Conservation (phyloP, 202 grass and related monocot species). For the Digitaria exilis region DNA sequence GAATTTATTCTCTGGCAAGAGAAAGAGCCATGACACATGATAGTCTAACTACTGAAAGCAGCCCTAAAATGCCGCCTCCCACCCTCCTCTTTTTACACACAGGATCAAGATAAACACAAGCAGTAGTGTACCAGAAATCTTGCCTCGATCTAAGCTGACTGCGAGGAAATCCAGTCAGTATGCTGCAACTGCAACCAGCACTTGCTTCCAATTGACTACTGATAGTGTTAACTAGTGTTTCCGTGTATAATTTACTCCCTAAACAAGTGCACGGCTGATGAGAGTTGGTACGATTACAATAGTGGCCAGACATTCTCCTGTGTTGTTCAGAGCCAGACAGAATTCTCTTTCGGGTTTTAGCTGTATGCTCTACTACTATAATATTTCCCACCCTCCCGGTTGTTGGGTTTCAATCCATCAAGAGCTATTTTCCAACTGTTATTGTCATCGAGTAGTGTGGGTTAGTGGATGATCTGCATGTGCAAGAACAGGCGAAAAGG, state of each 20-base stretch:
- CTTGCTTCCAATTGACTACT: neutral
- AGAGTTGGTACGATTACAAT: neutral
- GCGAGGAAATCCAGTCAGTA: constrained; percentile 26
- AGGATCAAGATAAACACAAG: neutral
- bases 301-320: neutral
- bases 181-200: neutral
- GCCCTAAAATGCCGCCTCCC: neutral
- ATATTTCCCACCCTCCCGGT: neutral
- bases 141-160: neutral
- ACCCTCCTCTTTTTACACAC: neutral
- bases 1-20: constrained; percentile 53
- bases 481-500: neutral
- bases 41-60: constrained; percentile 22
- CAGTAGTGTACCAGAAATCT: neutral
- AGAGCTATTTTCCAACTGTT: neutral
- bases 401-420: neutral
- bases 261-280: neutral
- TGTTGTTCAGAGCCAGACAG: neutral
- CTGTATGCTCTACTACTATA: neutral
- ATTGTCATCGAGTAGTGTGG: neutral
- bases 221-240: neutral
- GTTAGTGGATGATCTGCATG: neutral
- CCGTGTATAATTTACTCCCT: neutral
- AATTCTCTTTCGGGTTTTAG: neutral
- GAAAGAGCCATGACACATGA: constrained; percentile 11